Evolutionary conservation across 2,329 filamentous ascomycete species (phyloP).

Genomic region (Alternaria ethzedia): DNA sequence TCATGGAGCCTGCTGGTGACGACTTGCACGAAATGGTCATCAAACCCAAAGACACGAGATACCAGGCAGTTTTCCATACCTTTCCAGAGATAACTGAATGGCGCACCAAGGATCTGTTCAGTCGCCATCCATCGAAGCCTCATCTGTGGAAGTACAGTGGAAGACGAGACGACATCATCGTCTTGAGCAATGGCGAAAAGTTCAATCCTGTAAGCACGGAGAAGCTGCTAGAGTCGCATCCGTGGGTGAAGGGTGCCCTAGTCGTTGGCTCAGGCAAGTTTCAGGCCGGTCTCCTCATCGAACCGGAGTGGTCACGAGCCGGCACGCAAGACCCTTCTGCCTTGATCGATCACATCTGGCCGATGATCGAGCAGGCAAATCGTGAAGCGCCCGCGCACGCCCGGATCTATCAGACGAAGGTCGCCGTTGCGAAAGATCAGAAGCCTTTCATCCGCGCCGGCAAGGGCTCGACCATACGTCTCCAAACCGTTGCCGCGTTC

Average conservation of each 20-base stretch:
- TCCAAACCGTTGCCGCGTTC: conserved; percentile 27
- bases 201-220: conserved; percentile 32
- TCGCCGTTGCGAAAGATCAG: conserved; percentile 16
- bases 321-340: neutral
- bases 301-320: conserved; percentile 12
- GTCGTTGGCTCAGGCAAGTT: conserved; percentile 28
- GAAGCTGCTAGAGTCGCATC: conserved; percentile 15
- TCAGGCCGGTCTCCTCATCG: conserved; percentile 29
- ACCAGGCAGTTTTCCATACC: conserved; percentile 2
- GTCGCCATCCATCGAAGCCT: conserved; percentile 22
- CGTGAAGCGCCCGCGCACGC: conserved; percentile 28
- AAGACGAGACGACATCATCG: conserved; percentile 43
- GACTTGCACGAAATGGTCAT: conserved; percentile 2
- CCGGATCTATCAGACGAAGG: conserved; percentile 20
- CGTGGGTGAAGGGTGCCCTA: conserved; percentile 19
- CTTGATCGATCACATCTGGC: conserved; percentile 33
- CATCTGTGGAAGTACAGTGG: conserved; percentile 34
- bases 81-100: conserved; percentile 1
- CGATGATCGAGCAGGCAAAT: conserved; percentile 28
- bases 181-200: conserved; percentile 42
- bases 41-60: neutral
- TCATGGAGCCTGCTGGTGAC: conserved; percentile 3
- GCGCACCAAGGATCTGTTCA: conserved; percentile 24
- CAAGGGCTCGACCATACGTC: conserved; percentile 35
- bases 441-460: conserved; percentile 24